Evolutionary conservation across 179 eudicot genomes (phyloP), one percentile per base, ranked within the genome.

Genomic region (Camellia oleifera): DNA sequence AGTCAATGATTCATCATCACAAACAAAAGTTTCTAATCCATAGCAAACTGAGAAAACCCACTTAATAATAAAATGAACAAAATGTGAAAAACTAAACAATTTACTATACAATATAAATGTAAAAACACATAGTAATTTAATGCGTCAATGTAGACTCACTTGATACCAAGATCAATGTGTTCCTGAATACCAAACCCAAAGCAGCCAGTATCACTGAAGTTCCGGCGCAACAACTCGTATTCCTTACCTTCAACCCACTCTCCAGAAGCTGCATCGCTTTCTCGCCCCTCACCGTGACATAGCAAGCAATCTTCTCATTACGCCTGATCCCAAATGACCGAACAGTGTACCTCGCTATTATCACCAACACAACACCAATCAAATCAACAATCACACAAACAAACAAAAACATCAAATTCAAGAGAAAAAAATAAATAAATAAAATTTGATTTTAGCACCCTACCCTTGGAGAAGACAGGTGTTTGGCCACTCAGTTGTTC

Each of bases 381-480:
- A 75, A 63, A 64, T 53, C 42, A 48, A 60, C 14, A 48, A 60
- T 15, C 7, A 46, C 50, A 77, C 14, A 52, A 13, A 23, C 3
- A 46, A 50, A 48, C 5, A 26, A 12, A 79, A 4, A 12, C 46
- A 42, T 44, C 48, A 12, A 4, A 79, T 14, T 58, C 2, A 57
- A 13, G 14, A 46, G 5, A 18, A 40, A 9, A 9, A 5, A 8
- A 70, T 32, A 32, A 58, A 66, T 2, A 40, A 18, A 4, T 13
- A 17, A 44, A 20, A 57, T 4, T 32, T 11, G 50, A 7, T 14
- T n/a, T 3, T 1, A 42, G 50, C 72, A 92, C 94, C 94, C 78
- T 92, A 92, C 94, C 94, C 79, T 92, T 92, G 79, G 96, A 92
- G 89, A 83, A 92, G 58, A 92, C 94, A 23, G 96, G 96, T 44